Percentiles rank a stretch among this genome's conserved stretches.
Evolutionary conservation across 2,329 filamentous ascomycete genomes (phyloP).

Genomic region (Arachnomyces sp.): DNA sequence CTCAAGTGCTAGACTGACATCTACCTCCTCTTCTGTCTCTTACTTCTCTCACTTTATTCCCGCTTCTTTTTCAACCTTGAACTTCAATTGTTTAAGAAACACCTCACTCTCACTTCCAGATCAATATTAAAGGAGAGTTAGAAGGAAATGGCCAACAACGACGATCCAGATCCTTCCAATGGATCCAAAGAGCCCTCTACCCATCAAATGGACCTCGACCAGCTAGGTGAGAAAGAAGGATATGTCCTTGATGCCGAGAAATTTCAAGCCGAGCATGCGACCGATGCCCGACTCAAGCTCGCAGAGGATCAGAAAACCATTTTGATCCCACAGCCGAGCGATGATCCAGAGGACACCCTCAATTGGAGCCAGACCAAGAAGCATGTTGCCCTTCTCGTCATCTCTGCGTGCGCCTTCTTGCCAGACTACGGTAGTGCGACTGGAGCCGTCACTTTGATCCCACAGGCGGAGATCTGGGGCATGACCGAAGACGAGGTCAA

Average conservation of each 20-base stretch:
- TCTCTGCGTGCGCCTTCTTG: slow-evolving; percentile 31
- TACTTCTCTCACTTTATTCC: too few species aligned
- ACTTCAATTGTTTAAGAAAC: too few species aligned
- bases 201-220: too few species aligned
- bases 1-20: too few species aligned
- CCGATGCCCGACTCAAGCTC: slow-evolving; percentile 20
- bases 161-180: too few species aligned
- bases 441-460: slow-evolving; percentile 33
- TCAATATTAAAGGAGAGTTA: too few species aligned
- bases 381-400: slow-evolving; percentile 29
- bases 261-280: slow-evolving; percentile 13
- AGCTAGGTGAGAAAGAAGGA: slow-evolving; percentile 13
- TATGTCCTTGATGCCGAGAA: slow-evolving; percentile 26
- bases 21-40: too few species aligned
- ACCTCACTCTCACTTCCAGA: too few species aligned
- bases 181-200: too few species aligned
- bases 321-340: slow-evolving; percentile 32
- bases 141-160: too few species aligned
- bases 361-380: slow-evolving; percentile 31
- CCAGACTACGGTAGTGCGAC: slow-evolving; percentile 38
- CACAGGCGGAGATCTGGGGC: slow-evolving; percentile 31
- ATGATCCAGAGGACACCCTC: slow-evolving; percentile 32
- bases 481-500: slow-evolving; percentile 33
- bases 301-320: slow-evolving; percentile 27
- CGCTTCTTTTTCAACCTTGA: too few species aligned